Conservation (phyloP, 148 eudicot genomes). For the Spergularia marina region DNA sequence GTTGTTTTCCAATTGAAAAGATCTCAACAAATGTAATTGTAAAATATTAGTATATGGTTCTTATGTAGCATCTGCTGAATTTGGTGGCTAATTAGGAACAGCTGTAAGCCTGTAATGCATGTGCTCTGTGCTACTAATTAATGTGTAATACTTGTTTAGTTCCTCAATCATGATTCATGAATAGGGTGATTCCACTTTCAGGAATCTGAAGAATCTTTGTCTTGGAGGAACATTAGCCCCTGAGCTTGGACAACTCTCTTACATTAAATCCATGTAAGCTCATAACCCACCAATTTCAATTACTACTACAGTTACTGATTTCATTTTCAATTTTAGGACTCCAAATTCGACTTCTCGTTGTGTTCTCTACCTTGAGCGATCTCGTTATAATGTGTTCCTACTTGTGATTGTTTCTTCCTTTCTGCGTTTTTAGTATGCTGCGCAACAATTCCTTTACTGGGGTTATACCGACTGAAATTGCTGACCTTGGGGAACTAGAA, state of each 20-base stretch:
- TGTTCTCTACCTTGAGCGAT: neutral
- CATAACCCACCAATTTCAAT: neutral
- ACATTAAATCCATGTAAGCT: conserved; percentile 51
- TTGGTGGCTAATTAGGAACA: no score
- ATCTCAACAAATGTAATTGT: no score
- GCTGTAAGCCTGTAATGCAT: no score
- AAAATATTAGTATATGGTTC: no score
- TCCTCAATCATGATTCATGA: neutral
- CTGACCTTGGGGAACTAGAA: conserved; percentile 40
- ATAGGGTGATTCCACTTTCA: conserved; percentile 18
- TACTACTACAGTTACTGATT: neutral
- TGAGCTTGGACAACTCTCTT: conserved; percentile 42
- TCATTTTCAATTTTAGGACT: neutral
- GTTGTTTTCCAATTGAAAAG: no score
- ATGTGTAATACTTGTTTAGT: neutral
- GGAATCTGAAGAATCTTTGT: conserved; percentile 51
- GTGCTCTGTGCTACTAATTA: neutral
- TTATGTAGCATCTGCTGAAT: no score
- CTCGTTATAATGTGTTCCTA: neutral
- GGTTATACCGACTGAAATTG: conserved; percentile 42
- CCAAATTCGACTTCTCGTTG: neutral
- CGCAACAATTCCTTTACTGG: conserved; percentile 58
- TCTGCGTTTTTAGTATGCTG: conserved; percentile 31
- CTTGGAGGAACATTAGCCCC: conserved; percentile 55
- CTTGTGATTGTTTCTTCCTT: neutral